These are phyloP conservation scores for Entonaema liquescens DNA, from an alignment of 495 filamentous ascomycete genomes.

Conservation along the genomic window DNA sequence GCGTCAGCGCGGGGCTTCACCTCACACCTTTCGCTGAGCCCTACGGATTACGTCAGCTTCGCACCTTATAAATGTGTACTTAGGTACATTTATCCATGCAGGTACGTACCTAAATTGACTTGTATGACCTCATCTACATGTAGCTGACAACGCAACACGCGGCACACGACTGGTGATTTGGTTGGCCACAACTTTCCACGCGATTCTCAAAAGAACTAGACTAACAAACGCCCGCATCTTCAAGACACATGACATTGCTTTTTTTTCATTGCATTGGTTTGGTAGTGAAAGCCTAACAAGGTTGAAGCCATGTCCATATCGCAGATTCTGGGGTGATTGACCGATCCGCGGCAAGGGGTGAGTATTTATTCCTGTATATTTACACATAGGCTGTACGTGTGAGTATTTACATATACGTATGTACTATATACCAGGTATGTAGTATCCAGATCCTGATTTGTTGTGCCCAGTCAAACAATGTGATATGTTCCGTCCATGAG, in stretches of 20 bases:
- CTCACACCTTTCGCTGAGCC: not conserved
- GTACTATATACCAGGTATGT: no score
- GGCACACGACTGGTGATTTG: slow-evolving; percentile 26
- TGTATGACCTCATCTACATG: slow-evolving; percentile 38
- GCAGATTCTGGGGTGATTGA: slow-evolving; percentile 29
- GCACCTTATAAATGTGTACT: no score
- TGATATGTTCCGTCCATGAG: slow-evolving; percentile 11
- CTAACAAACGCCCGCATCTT: not conserved
- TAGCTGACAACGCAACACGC: slow-evolving; percentile 36
- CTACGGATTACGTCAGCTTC: not conserved
- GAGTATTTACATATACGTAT: not conserved
- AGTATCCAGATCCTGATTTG: no score
- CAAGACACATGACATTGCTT: slow-evolving; percentile 25
- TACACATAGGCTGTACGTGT: not conserved
- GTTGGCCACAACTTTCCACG: slow-evolving; percentile 31
- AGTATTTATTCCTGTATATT: not conserved
- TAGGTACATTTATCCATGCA: not conserved
- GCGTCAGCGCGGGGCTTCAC: not conserved
- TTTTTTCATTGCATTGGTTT: slow-evolving; percentile 14
- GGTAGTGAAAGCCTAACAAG: slow-evolving; percentile 1
- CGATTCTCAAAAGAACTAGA: slow-evolving; percentile 27
- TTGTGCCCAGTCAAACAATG: not conserved
- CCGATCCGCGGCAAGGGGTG: slow-evolving; percentile 24
- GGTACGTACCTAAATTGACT: not conserved
- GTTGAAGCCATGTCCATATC: not conserved